Conservation (phyloP, 2,329 filamentous ascomycete species). For the Pseudogymnoascus sp. region DNA sequence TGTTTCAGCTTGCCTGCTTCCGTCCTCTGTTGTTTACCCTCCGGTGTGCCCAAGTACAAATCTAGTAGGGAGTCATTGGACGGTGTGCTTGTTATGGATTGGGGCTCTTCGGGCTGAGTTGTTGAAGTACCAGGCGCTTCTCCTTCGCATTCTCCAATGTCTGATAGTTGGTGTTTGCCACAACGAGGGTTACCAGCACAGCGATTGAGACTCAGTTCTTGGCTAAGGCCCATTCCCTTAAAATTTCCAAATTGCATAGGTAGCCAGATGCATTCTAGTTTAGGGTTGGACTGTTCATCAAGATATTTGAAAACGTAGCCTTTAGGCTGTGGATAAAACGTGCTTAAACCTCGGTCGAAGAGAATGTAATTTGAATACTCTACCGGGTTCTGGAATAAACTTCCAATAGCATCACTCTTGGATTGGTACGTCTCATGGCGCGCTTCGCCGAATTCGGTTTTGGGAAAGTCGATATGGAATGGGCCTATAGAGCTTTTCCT, state of each 20-base stretch:
- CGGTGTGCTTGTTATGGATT: not conserved
- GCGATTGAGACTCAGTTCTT: not conserved
- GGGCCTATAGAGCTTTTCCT: not conserved
- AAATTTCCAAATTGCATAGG: not conserved
- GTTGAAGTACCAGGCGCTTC: not conserved
- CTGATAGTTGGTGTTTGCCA: not conserved
- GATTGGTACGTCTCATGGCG: constrained; percentile 14
- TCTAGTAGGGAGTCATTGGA: not conserved
- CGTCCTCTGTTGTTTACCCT: not conserved
- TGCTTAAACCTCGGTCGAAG: constrained; percentile 13
- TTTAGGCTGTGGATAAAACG: constrained; percentile 14
- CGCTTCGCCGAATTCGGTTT: constrained; percentile 9
- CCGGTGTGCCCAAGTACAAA: not conserved
- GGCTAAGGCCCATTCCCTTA: not conserved
- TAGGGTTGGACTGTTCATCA: constrained; percentile 11
- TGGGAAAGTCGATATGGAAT: constrained; percentile 17
- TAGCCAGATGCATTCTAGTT: constrained; percentile 16
- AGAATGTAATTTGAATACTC: constrained; percentile 19
- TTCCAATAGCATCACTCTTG: constrained; percentile 18
- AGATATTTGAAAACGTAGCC: constrained; percentile 11
- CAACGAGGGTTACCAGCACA: not conserved
- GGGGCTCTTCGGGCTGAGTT: not conserved
- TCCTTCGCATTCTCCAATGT: not conserved
- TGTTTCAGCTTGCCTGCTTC: not conserved
- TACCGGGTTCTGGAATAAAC: constrained; percentile 16